Evolutionary conservation across 306 rosid genomes (phyloP), one percentile per base, ranked within the genome.

Genomic region (Senna siamea): DNA sequence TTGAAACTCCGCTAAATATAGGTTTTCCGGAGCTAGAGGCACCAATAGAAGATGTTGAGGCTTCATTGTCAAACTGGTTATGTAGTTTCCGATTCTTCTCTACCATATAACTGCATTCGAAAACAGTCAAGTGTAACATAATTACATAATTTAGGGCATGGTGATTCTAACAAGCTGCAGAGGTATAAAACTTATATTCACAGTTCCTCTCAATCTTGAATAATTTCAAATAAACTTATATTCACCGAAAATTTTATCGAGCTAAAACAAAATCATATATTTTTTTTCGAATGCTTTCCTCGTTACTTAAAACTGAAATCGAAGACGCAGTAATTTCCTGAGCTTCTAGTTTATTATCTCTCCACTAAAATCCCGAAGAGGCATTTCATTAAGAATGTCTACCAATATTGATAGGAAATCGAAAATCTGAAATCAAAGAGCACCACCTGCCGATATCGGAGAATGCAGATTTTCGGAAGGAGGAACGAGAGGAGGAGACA

Each of bases 21-120:
- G 87, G 80, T 50, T 79, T 82, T 70, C 66, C 80, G 12, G 85
- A 80, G 60, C 81, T 72, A 41, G 78, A 67, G 68, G 58, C 86
- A 57, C 76, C 14, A 34, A 11, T 61, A 35, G 79, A 64, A 34
- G 81, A 71, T 28, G 76, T 51, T 3, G 93, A 87, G 85, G 92
- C 96, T 32, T 89, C 90, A 0, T 80, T 73, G 17, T 85, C 79
- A 72, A 93, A 93, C 87, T 93, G 98, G 14, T 79, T 37, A 32
- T 83, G 94, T 19, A 93, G 88, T 77, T 93, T 93, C 57, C 85
- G 81, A 72, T 88, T 91, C 89, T 91, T 93, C 70, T 69, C 87
- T 0, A 48, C 83, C 98, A 93, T 91, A 37, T 93, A 93, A 78
- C 98, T 93, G 79, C 76, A 73, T 69, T 35, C 11, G 13, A 28